Conservation (phyloP, 2,329 filamentous ascomycete genomes). For the Epichloe uncinata region DNA sequence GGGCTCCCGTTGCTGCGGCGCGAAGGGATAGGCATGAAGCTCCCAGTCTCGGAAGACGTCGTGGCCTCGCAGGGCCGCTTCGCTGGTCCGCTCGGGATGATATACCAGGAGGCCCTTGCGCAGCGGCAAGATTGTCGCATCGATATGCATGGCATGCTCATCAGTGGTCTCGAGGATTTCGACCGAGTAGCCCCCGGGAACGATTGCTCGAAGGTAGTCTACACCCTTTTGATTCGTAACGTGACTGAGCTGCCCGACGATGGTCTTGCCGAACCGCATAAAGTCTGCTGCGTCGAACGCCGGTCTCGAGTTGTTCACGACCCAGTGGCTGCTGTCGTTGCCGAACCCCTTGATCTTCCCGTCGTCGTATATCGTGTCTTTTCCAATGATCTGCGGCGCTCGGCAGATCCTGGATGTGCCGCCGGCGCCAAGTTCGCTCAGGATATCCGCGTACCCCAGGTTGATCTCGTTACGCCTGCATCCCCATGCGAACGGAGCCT, state of each 20-base stretch:
- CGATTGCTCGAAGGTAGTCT: slow-evolving; percentile 12
- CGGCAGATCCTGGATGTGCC: slow-evolving; percentile 1
- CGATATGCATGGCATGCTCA: slow-evolving; percentile 18
- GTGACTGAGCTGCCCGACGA: slow-evolving; percentile 19
- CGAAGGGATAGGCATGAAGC: slow-evolving; percentile 12
- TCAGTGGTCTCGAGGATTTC: slow-evolving; percentile 15
- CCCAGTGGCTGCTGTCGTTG: slow-evolving; percentile 9
- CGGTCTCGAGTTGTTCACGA: slow-evolving; percentile 18
- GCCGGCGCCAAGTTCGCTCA: background rate
- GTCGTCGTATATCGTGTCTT: slow-evolving; percentile 11
- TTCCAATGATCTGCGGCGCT: slow-evolving; percentile 4
- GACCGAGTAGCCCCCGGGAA: slow-evolving; percentile 15
- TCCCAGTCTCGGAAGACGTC: slow-evolving; percentile 15
- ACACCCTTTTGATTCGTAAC: slow-evolving; percentile 19
- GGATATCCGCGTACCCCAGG: slow-evolving; percentile 5
- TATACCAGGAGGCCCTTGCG: slow-evolving; percentile 15
- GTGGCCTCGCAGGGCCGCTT: slow-evolving; percentile 11
- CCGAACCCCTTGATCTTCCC: background rate
- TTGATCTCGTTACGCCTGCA: slow-evolving; percentile 14
- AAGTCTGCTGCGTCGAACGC: slow-evolving; percentile 22
- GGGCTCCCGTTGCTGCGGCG: slow-evolving; percentile 4
- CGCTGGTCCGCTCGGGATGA: slow-evolving; percentile 12
- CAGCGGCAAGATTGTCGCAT: slow-evolving; percentile 17
- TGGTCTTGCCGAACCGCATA: slow-evolving; percentile 18
- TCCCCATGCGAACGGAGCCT: slow-evolving; percentile 16